Percentiles rank a stretch among this genome's conserved stretches.
These are phyloP conservation scores for Moringa oleifera DNA, from an alignment of 345 rosid genomes.

Conservation along the genomic window DNA sequence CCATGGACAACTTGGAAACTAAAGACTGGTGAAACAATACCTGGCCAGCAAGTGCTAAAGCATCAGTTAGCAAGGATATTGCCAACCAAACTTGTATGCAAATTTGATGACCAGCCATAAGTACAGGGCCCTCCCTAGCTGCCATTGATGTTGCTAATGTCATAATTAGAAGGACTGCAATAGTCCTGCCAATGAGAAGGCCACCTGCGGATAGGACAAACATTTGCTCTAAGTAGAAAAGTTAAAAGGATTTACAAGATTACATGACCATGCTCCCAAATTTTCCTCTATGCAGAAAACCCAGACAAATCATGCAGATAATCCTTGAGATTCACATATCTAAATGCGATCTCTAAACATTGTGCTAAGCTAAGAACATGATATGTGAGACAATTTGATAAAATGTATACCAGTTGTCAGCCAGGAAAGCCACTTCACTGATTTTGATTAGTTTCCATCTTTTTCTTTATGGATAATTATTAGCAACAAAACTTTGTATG, in stretches of 20 bases:
- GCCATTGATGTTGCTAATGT: constrained; percentile 87
- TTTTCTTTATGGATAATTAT: no score
- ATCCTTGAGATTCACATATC: no score
- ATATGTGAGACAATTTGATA: no score
- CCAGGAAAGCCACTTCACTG: neutral
- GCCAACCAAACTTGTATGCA: constrained; percentile 90
- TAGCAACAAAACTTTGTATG: neutral
- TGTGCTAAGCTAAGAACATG: no score
- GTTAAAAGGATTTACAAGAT: neutral
- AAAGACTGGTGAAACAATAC: constrained; percentile 23
- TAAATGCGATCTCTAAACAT: no score
- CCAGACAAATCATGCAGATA: no score
- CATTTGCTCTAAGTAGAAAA: neutral
- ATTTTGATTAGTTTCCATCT: neutral
- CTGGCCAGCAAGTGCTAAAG: constrained; percentile 96
- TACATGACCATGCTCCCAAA: no score
- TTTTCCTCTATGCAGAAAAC: no score
- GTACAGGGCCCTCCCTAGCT: constrained; percentile 77
- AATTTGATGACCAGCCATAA: constrained; percentile 96
- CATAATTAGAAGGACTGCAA: constrained; percentile 70
- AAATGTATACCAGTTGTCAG: neutral
- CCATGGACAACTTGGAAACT: neutral
- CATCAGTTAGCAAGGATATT: constrained; percentile 85
- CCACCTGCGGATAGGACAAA: constrained; percentile 51
- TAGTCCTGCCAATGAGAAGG: constrained; percentile 85